Percentiles rank a stretch among this genome's conserved stretches.
Evolutionary conservation across 2,329 filamentous ascomycete genomes (phyloP).

Genomic region (Lasiodiplodia sp.): DNA sequence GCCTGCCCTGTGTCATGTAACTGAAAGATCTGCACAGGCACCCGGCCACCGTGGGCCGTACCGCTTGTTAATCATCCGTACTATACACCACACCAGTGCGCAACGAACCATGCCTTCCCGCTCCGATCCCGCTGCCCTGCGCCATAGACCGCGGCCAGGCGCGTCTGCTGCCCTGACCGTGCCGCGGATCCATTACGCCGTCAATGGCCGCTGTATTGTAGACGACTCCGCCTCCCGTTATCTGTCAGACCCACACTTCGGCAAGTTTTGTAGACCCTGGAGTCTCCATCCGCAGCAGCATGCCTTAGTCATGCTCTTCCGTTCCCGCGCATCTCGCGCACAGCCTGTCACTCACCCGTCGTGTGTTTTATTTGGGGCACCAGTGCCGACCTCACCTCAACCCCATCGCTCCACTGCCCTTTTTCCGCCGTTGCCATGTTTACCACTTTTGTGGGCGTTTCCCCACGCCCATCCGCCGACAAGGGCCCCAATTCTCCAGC

Average conservation of each 20-base stretch:
- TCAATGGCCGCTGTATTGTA: not conserved
- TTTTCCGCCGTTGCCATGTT: slow-evolving; percentile 27
- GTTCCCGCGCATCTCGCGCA: slow-evolving; percentile 1
- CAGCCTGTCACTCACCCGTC: slow-evolving; percentile 17
- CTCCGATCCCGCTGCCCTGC: not conserved
- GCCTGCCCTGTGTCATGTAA: not conserved
- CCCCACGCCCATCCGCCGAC: not conserved
- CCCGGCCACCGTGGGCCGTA: slow-evolving; percentile 18
- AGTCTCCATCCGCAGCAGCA: not conserved
- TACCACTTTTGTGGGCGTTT: slow-evolving; percentile 30
- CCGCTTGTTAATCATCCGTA: slow-evolving; percentile 18
- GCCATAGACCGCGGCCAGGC: not conserved
- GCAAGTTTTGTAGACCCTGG: slow-evolving; percentile 6
- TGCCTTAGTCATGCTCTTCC: slow-evolving; percentile 10
- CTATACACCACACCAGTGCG: not conserved
- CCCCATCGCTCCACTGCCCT: not conserved
- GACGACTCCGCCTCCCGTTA: slow-evolving; percentile 9
- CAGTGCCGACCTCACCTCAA: not conserved
- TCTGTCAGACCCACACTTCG: not conserved
- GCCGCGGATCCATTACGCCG: not conserved
- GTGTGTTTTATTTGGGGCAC: slow-evolving; percentile 4
- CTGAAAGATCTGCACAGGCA: slow-evolving; percentile 8
- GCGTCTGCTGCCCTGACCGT: not conserved
- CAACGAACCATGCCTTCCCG: not conserved
- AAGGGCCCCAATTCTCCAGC: not conserved